Base-by-base conservation (phyloP, 441 rosid species). In the Brassica balearica region DNA sequence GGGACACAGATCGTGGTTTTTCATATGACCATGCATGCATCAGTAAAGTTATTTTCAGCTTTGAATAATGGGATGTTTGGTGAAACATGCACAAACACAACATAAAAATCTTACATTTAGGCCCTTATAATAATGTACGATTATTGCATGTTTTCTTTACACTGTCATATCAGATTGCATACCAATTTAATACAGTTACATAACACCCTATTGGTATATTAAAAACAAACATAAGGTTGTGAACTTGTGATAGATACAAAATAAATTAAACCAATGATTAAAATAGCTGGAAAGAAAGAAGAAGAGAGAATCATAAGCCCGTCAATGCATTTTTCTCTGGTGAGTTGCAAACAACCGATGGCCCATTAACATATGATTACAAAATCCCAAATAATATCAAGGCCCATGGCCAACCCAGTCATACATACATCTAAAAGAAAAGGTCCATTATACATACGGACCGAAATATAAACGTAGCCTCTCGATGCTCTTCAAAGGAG, bases 71-170 rank as follows among this genome's bases (percentile, higher is more conserved):
- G 14, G 53, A 46, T 46, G 53, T 46, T 80, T 71, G 79, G 83
- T 80, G 80, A 65, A 71, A 29, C 76, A 80, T 74, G 79, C 82
- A 80, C 79, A 75, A 55, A 75, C 79, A 69, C 23, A 20, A 75
- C 69, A 61, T 61, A 75, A 65, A 32, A 80, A 60, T 73, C 69
- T 32, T 23, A 65, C 64, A 55, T 32, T 59, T 58, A 62, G 76
- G 69, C n/a, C 34, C 71, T 65, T 34, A 3, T 29, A 15, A 69
- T 70, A 80, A 75, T 58, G 79, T 41, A 46, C 64, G 48, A 80
- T 74, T 14, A 80, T 75, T 75, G 67, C 79, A 58, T 75, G 46
- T 22, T 69, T 69, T 68, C 74, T 75, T 68, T 74, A 62, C 68
- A 34, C 27, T 55, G 63, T 69, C 68, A 69, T 74, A 75, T 74